Base-by-base conservation (phyloP, 164 flowering plant species). In the Stephania yunnanensis region DNA sequence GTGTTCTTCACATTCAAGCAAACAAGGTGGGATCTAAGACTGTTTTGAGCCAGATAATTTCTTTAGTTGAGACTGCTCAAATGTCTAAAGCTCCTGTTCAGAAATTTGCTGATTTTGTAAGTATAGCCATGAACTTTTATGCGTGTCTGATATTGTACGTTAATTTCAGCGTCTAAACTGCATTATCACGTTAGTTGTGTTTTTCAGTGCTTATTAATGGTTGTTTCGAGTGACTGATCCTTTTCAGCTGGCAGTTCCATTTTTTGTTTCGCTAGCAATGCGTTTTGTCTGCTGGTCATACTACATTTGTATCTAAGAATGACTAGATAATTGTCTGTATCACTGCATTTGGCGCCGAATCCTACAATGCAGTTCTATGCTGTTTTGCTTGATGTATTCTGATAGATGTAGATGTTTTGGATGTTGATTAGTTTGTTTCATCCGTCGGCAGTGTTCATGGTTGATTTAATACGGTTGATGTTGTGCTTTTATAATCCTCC, bases 51-150 rank as follows among this genome's bases (percentile, higher is more conserved):
- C 99, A 96, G 86, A 96, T 94, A 76, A 94, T 96, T 76, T 83
- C 86, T 79, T 79, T 96, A 84, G 97, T 96, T 80, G 99, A 96
- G 89, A 86, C 94, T 31, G 99, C 99, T 46, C 99, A 96, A 81
- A 92, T 94, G 97, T 89, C 97, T 22, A 96, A 96, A 84, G 99
- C 99, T 82, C 99, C 99, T n/a, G 93, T 96, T 78, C 99, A 96
- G 88, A 91, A 94, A 78, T 92, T 94, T 84, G 98, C 99, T 29
- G 99, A 96, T 79, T 90, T 79, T 89, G 99, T 96, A 83, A 90
- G 99, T 89, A 48, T 61, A 0, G 69, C 66, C 1, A 5, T 2
- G 8, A 11, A 61, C 45, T 58, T 25, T 61, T 30, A 50, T 45
- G 11, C 5, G 29, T 12, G 5, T 74, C 42, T 11, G 1, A 48